These are phyloP conservation scores for Periconia macrospinosa DNA, from an alignment of 2,329 filamentous ascomycete genomes.

Conservation along the genomic window DNA sequence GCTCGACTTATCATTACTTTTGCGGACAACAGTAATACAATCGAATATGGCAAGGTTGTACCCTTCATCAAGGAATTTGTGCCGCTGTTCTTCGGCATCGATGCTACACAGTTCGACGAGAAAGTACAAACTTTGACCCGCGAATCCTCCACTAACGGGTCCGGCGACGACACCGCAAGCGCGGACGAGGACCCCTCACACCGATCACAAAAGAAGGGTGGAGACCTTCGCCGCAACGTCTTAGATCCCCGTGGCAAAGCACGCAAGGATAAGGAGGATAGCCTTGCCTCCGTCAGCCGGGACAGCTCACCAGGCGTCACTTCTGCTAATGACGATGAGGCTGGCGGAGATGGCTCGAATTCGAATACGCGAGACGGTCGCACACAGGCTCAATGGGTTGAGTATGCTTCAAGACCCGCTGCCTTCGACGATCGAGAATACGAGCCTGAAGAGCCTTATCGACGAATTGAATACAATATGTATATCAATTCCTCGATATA, in stretches of 20 bases:
- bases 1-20: conserved; percentile 49
- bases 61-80: conserved; percentile 55
- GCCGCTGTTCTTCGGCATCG: conserved; percentile 54
- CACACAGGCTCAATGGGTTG: conserved; percentile 66
- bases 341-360: conserved; percentile 60
- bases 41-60: conserved; percentile 48
- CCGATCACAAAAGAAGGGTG: conserved; percentile 68
- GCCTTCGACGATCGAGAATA: conserved; percentile 65
- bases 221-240: conserved; percentile 77
- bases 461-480: conserved; percentile 80
- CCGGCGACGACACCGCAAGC: conserved; percentile 65
- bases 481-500: conserved; percentile 91
- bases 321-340: conserved; percentile 77
- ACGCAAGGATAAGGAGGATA: conserved; percentile 77
- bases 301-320: conserved; percentile 83
- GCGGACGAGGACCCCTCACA: conserved; percentile 73
- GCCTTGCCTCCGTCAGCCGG: conserved; percentile 76
- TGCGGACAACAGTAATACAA: conserved; percentile 45
- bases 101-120: conserved; percentile 62
- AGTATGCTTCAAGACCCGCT: conserved; percentile 57
- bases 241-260: conserved; percentile 77
- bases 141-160: conserved; percentile 49
- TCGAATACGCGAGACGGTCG: conserved; percentile 62
- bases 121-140: conserved; percentile 57
- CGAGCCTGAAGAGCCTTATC: conserved; percentile 77